Base-by-base conservation (phyloP, 257 asterid species). In the Solanum appendiculatum region DNA sequence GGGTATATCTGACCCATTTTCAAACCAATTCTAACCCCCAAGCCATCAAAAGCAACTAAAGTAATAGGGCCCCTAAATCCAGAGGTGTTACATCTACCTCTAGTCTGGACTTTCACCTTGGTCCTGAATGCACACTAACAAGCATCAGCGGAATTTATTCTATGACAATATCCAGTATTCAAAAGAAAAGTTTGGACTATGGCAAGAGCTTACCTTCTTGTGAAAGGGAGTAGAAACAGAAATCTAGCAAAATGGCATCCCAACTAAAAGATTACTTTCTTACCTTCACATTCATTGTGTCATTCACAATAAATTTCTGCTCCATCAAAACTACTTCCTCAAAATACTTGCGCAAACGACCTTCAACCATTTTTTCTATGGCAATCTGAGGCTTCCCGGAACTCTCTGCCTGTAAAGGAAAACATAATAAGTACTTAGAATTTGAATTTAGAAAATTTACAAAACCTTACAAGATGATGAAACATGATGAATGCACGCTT, bases 301-400 rank as follows among this genome's bases (percentile, higher is more conserved):
- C 99, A 84, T 97, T 90, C 78, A 96, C 93, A 39, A 97, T 88
- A 90, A 97, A 96, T 86, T 97, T 96, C 92, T 97, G 99, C 93
- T 97, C 99, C 98, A 97, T 88, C 84, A 97, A 92, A 84, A 94
- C 99, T 87, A 95, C 99, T 90, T 97, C 99, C 92, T 96, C 99
- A 58, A 84, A 97, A 88, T 96, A 97, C 91, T 96, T 97, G 89
- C 98, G 92, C 86, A 97, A 87, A 81, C 98, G 96, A 16, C 99
- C 99, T 92, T 97, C 99, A 42, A 97, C 95, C 96, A 96, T 97
- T 91, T 93, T 95, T 89, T 97, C 98, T 77, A 94, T 89, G 40
- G 99, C 97, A 94, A 92, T 91, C 92, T 93, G 94, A 84, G 98
- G 88, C 94, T 96, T 97, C 87, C 98, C 98, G 1, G 98, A 90